A percentile compares a stretch with the other conserved stretches of the same genome.
phyloP scores from a whole-genome alignment of 2,329 filamentous ascomycete species.

The Monilinia laxa region DNA sequence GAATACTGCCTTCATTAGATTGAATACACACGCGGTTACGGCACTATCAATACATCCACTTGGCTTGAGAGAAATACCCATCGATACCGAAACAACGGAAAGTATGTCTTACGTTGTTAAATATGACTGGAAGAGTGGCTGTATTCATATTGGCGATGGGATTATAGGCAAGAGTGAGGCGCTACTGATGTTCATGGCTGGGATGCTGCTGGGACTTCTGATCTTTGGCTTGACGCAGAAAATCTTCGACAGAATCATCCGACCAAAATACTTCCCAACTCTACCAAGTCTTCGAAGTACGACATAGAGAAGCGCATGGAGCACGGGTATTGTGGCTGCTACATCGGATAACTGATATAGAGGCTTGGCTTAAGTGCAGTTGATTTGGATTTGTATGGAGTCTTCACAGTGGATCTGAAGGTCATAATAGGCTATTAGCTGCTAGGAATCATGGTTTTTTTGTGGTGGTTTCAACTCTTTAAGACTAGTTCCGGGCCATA shows the following conservation, averaged over 20 bases:
- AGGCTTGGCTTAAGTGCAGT: background rate
- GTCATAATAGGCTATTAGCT: background rate
- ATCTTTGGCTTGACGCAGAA: background rate
- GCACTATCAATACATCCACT: background rate
- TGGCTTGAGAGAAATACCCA: background rate
- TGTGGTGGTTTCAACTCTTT: background rate
- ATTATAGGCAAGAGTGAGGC: background rate
- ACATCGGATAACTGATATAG: background rate
- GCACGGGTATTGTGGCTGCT: too few relatives aligned
- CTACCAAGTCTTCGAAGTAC: background rate
- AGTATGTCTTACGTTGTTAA: background rate
- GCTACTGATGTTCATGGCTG: constrained; percentile 4
- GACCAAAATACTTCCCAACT: background rate
- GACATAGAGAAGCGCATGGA: background rate
- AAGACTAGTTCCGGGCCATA: background rate
- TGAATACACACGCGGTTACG: background rate
- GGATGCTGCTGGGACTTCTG: background rate
- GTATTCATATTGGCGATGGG: background rate
- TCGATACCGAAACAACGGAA: background rate
- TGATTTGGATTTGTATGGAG: too few relatives aligned
- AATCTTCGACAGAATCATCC: constrained; percentile 1
- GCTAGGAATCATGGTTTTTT: background rate
- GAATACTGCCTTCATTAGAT: background rate
- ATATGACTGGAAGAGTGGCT: background rate
- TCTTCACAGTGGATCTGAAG: background rate